These are phyloP conservation scores for Periconia digitata DNA, from an alignment of 2,329 filamentous ascomycete genomes.

Conservation along the genomic window DNA sequence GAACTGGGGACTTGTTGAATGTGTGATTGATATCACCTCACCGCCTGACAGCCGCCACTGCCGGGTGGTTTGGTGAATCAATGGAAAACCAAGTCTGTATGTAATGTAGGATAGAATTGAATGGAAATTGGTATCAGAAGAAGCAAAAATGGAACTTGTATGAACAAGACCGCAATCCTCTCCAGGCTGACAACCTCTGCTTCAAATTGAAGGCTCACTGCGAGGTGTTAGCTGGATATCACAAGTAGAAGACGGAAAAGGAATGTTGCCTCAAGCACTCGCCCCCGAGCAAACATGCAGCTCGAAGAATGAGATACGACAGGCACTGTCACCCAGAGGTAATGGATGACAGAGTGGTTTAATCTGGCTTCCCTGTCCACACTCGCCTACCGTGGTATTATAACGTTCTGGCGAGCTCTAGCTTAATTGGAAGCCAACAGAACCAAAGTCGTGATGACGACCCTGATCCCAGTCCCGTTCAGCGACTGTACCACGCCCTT, in stretches of 20 bases:
- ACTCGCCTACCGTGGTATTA: slow-evolving; percentile 40
- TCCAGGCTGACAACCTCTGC: too few species aligned
- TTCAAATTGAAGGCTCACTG: too few species aligned
- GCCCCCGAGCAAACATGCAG: slow-evolving; percentile 26
- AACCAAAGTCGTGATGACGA: slow-evolving; percentile 2
- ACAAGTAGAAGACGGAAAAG: slow-evolving; percentile 4
- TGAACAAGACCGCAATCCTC: too few species aligned
- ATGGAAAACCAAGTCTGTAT: too few species aligned
- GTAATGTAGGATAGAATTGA: too few species aligned
- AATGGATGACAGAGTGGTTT: slow-evolving; percentile 25
- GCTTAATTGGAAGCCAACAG: slow-evolving; percentile 43
- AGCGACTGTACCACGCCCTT: neutral
- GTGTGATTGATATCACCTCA: too few species aligned
- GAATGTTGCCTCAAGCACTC: slow-evolving; percentile 31
- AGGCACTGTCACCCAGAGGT: slow-evolving; percentile 35
- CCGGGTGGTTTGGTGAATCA: too few species aligned
- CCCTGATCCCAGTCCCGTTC: neutral
- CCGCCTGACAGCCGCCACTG: too few species aligned
- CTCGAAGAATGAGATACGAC: slow-evolving; percentile 22
- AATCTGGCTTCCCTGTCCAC: slow-evolving; percentile 48
- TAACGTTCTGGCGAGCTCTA: slow-evolving; percentile 45
- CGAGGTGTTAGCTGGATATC: too few species aligned
- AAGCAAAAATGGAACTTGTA: too few species aligned
- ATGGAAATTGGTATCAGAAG: too few species aligned
- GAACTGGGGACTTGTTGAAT: too few species aligned